Percentiles rank a stretch among this genome's conserved stretches.
phyloP scores from a whole-genome alignment of 768 basidiomycete species.

The Aureoboletus auriporus region DNA sequence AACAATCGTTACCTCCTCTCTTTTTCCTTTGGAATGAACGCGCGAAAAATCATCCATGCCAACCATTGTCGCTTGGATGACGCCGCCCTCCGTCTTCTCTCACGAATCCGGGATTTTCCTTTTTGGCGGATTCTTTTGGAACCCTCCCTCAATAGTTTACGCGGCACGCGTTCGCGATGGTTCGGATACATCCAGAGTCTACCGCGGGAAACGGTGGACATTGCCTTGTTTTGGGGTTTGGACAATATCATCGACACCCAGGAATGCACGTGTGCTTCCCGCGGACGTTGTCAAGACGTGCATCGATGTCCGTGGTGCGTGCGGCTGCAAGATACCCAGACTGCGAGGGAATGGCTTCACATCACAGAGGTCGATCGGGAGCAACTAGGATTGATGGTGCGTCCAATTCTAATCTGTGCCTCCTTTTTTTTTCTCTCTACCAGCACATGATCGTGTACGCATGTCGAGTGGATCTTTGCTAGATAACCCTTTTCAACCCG shows the following conservation, averaged over 20 bases:
- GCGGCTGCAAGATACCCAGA: slow-evolving; percentile 23
- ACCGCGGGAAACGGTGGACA: slow-evolving; percentile 46
- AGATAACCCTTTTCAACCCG: neutral
- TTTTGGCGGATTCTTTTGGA: slow-evolving; percentile 7
- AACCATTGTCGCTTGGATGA: slow-evolving; percentile 15
- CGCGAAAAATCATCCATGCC: slow-evolving; percentile 19
- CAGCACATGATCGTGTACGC: too few species aligned
- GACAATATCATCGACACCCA: slow-evolving; percentile 17
- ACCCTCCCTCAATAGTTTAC: slow-evolving; percentile 29
- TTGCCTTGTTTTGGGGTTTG: slow-evolving; percentile 60
- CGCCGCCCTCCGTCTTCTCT: slow-evolving; percentile 12
- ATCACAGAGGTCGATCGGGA: slow-evolving; percentile 31
- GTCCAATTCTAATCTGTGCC: slow-evolving; percentile 12
- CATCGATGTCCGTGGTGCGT: slow-evolving; percentile 17
- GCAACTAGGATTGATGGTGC: slow-evolving; percentile 23
- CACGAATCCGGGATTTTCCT: slow-evolving; percentile 26
- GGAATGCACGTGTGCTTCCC: slow-evolving; percentile 16
- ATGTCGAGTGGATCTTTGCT: neutral
- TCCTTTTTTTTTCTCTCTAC: neutral
- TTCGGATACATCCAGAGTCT: slow-evolving; percentile 63
- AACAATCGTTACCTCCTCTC: slow-evolving; percentile 8
- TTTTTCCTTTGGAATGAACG: slow-evolving; percentile 11
- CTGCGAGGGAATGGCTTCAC: slow-evolving; percentile 31
- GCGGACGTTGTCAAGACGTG: slow-evolving; percentile 3
- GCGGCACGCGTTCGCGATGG: slow-evolving; percentile 52